Percentiles rank a stretch among this genome's conserved stretches.
Conservation (phyloP, 108 stramenopile genomes). For the Nitzschia putrida region DNA sequence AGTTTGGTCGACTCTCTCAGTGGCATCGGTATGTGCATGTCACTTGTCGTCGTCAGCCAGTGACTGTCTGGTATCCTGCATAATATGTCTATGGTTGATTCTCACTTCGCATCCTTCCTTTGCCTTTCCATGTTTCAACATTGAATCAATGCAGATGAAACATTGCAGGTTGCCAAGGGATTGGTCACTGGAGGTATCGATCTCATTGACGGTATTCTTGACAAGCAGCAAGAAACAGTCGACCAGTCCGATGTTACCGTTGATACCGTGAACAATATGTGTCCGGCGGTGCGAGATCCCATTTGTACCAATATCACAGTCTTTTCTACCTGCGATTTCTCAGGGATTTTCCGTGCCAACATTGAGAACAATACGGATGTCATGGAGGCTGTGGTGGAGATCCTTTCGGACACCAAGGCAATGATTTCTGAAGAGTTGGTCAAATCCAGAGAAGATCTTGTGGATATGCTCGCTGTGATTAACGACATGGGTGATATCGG, state of each 20-base stretch:
- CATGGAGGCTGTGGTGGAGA: background rate
- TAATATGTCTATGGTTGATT: background rate
- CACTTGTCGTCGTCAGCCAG: background rate
- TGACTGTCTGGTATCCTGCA: background rate
- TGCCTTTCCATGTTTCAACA: background rate
- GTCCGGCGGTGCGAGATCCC: constrained; percentile 18
- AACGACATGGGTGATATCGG: constrained; percentile 3
- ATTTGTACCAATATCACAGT: constrained; percentile 19
- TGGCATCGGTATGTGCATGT: background rate
- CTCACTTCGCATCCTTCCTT: background rate
- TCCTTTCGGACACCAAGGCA: background rate
- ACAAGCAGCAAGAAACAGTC: background rate
- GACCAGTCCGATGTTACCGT: background rate
- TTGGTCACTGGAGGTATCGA: background rate
- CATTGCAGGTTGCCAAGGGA: background rate
- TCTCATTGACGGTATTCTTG: constrained; percentile 3
- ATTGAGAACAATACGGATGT: background rate
- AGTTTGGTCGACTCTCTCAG: constrained; percentile 2
- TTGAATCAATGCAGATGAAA: background rate
- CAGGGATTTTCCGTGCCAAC: background rate
- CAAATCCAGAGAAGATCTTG: background rate
- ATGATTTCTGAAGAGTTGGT: background rate
- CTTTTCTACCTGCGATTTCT: constrained; percentile 18
- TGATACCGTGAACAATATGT: constrained; percentile 21
- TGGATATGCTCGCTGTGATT: background rate